Conservation (phyloP, 257 asterid species). For the Agastache rugosa region DNA sequence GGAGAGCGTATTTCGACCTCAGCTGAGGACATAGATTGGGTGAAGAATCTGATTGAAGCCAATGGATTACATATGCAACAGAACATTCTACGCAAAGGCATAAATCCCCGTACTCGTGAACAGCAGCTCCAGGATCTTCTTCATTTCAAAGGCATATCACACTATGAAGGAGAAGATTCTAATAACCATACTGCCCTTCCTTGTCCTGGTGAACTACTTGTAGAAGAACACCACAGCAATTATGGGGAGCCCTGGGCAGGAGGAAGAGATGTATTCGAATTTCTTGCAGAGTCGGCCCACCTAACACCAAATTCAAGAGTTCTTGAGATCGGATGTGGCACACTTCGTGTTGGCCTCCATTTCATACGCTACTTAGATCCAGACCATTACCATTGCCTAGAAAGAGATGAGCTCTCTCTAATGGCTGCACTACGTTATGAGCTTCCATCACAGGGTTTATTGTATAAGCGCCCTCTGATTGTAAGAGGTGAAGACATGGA, state of each 20-base stretch:
- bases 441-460: constrained; percentile 92
- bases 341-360: constrained; percentile 95
- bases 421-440: constrained; percentile 92
- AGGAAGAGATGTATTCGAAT: constrained; percentile 91
- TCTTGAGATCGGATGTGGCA: constrained; percentile 96
- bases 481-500: constrained; percentile 95
- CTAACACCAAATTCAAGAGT: constrained; percentile 67
- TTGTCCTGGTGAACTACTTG: constrained; percentile 89
- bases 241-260: constrained; percentile 99
- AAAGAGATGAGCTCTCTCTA: constrained; percentile 93
- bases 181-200: constrained; percentile 91
- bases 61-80: constrained; percentile 90
- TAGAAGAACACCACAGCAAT: constrained; percentile 94
- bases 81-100: constrained; percentile 90
- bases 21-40: constrained; percentile 76
- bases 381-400: constrained; percentile 76
- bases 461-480: constrained; percentile 80
- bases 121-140: constrained; percentile 89
- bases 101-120: constrained; percentile 91
- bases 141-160: constrained; percentile 91
- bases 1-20: constrained; percentile 62
- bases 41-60: constrained; percentile 66
- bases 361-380: constrained; percentile 81
- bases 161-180: constrained; percentile 79
- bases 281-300: constrained; percentile 69